Evolutionary conservation across 2,329 filamentous ascomycete species (phyloP), one percentile per base, ranked within the genome.

Genomic region (Aspergillus sp.): DNA sequence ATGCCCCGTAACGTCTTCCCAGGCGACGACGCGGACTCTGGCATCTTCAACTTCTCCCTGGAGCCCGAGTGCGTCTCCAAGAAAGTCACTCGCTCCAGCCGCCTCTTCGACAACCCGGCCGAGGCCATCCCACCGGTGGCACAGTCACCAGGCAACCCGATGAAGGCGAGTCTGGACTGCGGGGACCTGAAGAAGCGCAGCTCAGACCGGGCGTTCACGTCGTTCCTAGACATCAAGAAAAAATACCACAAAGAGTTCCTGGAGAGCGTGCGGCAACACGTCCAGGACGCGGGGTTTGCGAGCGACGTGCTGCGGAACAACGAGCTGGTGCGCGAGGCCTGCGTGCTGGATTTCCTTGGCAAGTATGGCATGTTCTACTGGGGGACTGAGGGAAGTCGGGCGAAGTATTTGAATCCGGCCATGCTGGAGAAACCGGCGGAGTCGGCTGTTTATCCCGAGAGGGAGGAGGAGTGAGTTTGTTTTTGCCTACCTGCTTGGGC

Each of bases 151-250:
- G 11, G 5, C 26, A 34, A 37, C 24, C 27, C 26, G 2, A 35
- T 44, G 37, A 41, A 32, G 26, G 26, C 16, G 2, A 22, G 17
- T n/a, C 35, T 48, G 4, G 40, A 48, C 20, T 12, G 36, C 1
- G 41, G 39, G 2, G 29, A 24, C 2, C 35, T 51, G n/a, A 43
- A 15, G 4, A 16, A 20, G 2, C 39, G 27, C 6, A 42, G 31
- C 8, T 33, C 22, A 3, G 38, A 49, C 12, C 39, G 42, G 2
- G 37, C 43, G 4, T 51, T 53, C 10, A 41, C 44, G 1, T 32
- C 30, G 3, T 44, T 51, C 8, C 40, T 53, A 1, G 49, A 50
- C 29, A 16, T 53, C 15, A 44, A 48, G 13, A 29, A 36, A 1
- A 27, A 33, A 2, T 34, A 44, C 20, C 40, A 45, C 15, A 22